Percentiles rank a stretch among this genome's conserved stretches.
phyloP scores from a whole-genome alignment of 768 basidiomycete species.

The Cystofilobasidium capitatum region DNA sequence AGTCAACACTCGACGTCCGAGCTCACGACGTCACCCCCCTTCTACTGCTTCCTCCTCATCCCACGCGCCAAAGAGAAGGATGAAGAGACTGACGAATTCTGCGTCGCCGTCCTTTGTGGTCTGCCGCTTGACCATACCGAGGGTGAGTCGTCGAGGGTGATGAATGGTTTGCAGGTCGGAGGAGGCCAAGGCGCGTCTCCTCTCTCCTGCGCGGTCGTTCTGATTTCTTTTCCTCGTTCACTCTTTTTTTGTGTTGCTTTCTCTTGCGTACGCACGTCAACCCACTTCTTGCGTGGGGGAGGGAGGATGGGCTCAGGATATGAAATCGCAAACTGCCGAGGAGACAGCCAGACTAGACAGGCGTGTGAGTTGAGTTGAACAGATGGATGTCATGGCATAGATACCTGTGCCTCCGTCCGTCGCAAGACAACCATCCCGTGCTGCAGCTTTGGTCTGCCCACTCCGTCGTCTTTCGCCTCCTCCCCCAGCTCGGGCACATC shows the following conservation, averaged over 20 bases:
- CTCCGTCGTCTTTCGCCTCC: not conserved
- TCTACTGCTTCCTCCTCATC: not conserved
- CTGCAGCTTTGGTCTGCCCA: not conserved
- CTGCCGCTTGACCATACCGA: not conserved
- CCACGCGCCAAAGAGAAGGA: too few relatives aligned
- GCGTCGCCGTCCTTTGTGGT: slow-evolving; percentile 22
- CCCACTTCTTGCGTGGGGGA: not conserved
- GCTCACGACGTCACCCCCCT: not conserved
- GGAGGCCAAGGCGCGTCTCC: not conserved
- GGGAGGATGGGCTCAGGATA: not conserved
- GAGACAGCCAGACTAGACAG: too few relatives aligned
- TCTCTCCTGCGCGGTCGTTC: not conserved
- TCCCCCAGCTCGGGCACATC: slow-evolving; percentile 1
- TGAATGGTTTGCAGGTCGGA: not conserved
- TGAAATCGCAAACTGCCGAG: not conserved
- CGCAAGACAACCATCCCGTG: slow-evolving; percentile 4
- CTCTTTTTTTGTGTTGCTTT: too few relatives aligned
- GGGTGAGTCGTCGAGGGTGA: not conserved
- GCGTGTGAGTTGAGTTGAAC: too few relatives aligned
- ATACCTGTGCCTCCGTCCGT: not conserved
- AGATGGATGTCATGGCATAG: not conserved
- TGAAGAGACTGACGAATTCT: slow-evolving; percentile 7
- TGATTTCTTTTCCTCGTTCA: too few relatives aligned
- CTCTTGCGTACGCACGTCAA: not conserved
- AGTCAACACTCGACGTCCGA: slow-evolving; percentile 1